phyloP scores from a whole-genome alignment of 495 filamentous ascomycete genomes.

The Tuber calosporum region DNA sequence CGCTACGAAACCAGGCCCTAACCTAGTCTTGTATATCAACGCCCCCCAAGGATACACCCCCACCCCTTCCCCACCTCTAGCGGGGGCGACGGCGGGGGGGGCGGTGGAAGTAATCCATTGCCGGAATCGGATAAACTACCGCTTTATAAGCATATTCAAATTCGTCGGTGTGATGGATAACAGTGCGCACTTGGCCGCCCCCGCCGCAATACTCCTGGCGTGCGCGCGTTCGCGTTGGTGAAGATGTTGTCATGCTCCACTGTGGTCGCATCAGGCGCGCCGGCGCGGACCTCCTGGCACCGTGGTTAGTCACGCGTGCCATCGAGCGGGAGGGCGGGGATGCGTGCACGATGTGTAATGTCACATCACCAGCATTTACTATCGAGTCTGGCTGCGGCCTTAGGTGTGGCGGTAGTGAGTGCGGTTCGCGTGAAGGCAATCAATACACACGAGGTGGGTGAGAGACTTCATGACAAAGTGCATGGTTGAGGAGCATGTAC shows the following conservation, averaged over 20 bases:
- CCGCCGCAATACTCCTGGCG: conserved; percentile 53
- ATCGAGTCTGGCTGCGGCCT: background rate
- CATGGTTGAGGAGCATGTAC: conserved; percentile 54
- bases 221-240: conserved; percentile 53
- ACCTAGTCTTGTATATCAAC: conserved; percentile 73
- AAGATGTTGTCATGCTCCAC: conserved; percentile 59
- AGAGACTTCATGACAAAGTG: conserved; percentile 53
- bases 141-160: conserved; percentile 67
- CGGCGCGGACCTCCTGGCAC: conserved; percentile 54
- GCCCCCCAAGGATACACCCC: conserved; percentile 53
- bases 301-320: conserved; percentile 61
- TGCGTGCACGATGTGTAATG: conserved; percentile 52
- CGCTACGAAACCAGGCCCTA: conserved; percentile 60
- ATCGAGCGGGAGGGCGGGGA: conserved; percentile 50
- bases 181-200: conserved; percentile 63
- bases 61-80: no score
- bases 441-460: conserved; percentile 43
- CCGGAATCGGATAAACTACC: background rate
- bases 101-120: background rate
- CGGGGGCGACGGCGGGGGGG: no score
- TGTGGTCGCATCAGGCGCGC: conserved; percentile 51
- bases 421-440: conserved; percentile 42
- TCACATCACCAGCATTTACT: conserved; percentile 60
- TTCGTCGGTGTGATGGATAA: conserved; percentile 71
- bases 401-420: conserved; percentile 26